Evolutionary conservation across 306 rosid species (phyloP).

Genomic region (Benincasa hispida): DNA sequence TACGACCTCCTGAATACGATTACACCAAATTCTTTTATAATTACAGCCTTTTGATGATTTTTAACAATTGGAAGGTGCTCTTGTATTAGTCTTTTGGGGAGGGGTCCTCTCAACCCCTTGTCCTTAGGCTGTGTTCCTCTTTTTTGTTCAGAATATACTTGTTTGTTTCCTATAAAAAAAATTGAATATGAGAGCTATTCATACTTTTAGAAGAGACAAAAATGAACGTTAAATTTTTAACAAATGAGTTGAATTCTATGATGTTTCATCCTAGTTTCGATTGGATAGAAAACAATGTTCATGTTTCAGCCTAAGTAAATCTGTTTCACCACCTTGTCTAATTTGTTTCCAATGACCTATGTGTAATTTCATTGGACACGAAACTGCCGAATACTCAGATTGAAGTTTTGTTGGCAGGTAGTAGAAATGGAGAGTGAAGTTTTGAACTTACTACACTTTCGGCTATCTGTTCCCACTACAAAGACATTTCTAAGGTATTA

Average conservation of each 20-base stretch:
- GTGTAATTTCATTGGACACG: neutral
- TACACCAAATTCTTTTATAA: too few species aligned
- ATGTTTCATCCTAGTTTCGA: neutral
- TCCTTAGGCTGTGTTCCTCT: too few species aligned
- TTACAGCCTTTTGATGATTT: too few species aligned
- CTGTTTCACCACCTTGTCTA: neutral
- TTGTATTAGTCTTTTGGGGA: too few species aligned
- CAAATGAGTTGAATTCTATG: neutral
- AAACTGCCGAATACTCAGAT: neutral
- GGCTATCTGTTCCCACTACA: conserved; percentile 65
- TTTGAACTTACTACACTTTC: conserved; percentile 55
- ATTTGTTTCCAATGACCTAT: neutral
- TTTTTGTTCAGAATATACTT: too few species aligned
- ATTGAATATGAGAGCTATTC: neutral
- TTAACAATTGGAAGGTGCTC: too few species aligned
- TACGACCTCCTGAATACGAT: too few species aligned
- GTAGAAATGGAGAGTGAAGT: conserved; percentile 63
- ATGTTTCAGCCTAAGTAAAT: neutral
- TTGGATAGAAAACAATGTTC: neutral
- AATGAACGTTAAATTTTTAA: neutral
- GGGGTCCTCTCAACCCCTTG: too few species aligned
- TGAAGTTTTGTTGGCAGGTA: conserved; percentile 27
- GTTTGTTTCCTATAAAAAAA: too few species aligned
- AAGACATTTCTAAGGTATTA: conserved; percentile 85
- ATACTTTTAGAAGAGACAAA: neutral